These are phyloP conservation scores for Daldinia sp. DNA, from an alignment of 2,329 filamentous ascomycete genomes.

Conservation along the genomic window DNA sequence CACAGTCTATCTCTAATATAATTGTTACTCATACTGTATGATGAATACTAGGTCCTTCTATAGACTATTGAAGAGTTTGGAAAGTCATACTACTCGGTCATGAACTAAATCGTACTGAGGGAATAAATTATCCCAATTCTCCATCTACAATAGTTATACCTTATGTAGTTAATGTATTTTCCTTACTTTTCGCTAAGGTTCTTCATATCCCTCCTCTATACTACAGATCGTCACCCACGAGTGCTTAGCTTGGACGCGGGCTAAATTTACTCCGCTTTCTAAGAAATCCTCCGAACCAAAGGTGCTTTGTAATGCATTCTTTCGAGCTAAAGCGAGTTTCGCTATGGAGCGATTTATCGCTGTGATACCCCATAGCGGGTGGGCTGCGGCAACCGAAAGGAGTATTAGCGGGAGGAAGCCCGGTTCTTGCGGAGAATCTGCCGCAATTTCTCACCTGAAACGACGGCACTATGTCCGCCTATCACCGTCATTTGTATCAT, in stretches of 20 bases:
- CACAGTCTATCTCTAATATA: too few species aligned
- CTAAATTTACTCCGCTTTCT: not conserved
- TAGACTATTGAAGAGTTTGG: too few species aligned
- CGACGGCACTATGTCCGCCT: not conserved
- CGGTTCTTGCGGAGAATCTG: not conserved
- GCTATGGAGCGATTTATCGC: too few species aligned
- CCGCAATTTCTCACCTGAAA: not conserved
- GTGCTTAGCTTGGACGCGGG: not conserved
- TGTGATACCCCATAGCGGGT: too few species aligned
- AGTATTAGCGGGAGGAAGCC: not conserved
- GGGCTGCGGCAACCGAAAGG: not conserved
- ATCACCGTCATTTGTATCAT: not conserved
- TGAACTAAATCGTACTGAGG: too few species aligned
- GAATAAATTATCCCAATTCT: too few species aligned
- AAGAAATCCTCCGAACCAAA: not conserved
- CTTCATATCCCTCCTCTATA: not conserved
- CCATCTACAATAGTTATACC: too few species aligned
- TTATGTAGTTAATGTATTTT: not conserved
- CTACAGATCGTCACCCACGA: too few species aligned
- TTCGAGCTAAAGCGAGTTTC: too few species aligned
- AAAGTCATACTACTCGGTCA: too few species aligned
- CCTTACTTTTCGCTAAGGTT: not conserved
- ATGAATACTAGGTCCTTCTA: too few species aligned
- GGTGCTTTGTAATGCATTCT: not conserved
- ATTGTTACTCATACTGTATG: too few species aligned